Conservation (phyloP, 352 stramenopile species). For the Phytophthora citrophthora region DNA sequence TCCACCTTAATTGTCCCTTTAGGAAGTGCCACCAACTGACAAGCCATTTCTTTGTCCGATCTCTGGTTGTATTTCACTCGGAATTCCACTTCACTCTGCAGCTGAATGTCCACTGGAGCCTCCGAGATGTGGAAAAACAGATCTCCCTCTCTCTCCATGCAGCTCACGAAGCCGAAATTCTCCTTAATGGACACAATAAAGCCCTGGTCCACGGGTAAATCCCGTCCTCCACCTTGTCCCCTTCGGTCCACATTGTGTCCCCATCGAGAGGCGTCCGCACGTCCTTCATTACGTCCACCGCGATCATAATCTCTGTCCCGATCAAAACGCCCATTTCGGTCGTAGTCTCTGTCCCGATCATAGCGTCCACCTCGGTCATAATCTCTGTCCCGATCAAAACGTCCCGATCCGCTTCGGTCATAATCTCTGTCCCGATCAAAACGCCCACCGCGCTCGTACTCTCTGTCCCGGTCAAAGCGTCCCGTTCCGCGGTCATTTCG, state of each 20-base stretch:
- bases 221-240: slow-evolving; percentile 19
- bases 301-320: slow-evolving; percentile 8
- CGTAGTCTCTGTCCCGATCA: slow-evolving; percentile 15
- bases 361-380: slow-evolving; percentile 17
- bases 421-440: slow-evolving; percentile 15
- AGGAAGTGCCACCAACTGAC: slow-evolving; percentile 64
- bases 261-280: slow-evolving; percentile 27
- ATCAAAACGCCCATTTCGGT: slow-evolving; percentile 15
- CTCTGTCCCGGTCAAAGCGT: slow-evolving; percentile 17
- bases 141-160: slow-evolving; percentile 70
- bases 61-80: slow-evolving; percentile 76
- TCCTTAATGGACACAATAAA: slow-evolving; percentile 60
- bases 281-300: slow-evolving; percentile 25
- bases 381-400: slow-evolving; percentile 20
- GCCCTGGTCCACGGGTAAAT: slow-evolving; percentile 43
- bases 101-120: slow-evolving; percentile 66
- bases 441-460: slow-evolving; percentile 3
- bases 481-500: slow-evolving; percentile 11
- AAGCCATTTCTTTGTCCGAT: slow-evolving; percentile 75
- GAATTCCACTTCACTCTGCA: slow-evolving; percentile 82
- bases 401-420: slow-evolving; percentile 7
- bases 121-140: slow-evolving; percentile 88
- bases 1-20: slow-evolving; percentile 83
- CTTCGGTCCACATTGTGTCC: slow-evolving; percentile 27
- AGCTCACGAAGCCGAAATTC: slow-evolving; percentile 67